These are phyloP conservation scores for Apiospora hydei DNA, from an alignment of 2,329 filamentous ascomycete genomes.

Conservation along the genomic window DNA sequence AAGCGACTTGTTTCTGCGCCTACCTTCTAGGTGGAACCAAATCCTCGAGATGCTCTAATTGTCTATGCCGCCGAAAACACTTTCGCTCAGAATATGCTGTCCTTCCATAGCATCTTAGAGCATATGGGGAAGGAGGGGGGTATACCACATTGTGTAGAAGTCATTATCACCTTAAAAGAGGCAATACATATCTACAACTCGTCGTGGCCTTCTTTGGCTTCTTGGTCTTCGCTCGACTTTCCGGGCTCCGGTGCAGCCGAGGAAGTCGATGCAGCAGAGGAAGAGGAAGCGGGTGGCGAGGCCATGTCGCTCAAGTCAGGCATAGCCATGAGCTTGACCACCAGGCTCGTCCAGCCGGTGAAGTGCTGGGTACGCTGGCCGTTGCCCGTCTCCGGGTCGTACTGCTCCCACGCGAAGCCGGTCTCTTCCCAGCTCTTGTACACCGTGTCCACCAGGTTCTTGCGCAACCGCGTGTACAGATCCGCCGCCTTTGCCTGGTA, in stretches of 20 bases:
- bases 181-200: conserved; percentile 9
- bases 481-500: conserved; percentile 72
- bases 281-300: not conserved
- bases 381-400: conserved; percentile 88
- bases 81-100: no score
- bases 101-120: not conserved
- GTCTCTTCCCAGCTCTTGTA: conserved; percentile 89
- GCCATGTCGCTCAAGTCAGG: conserved; percentile 62
- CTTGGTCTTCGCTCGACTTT: not conserved
- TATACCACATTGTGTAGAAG: conserved; percentile 3
- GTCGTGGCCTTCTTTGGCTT: not conserved
- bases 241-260: not conserved
- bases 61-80: not conserved
- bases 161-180: not conserved
- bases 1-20: not conserved
- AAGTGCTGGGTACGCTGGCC: conserved; percentile 99
- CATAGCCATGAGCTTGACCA: conserved; percentile 98
- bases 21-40: not conserved
- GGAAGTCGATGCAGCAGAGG: not conserved
- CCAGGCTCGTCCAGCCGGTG: conserved; percentile 97
- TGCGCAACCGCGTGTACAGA: conserved; percentile 78
- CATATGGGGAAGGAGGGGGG: not conserved
- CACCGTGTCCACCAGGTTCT: conserved; percentile 88
- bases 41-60: not conserved
- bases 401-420: conserved; percentile 98